Evolutionary conservation across 2,329 filamentous ascomycete species (phyloP).

Genomic region (Ophiognomonia clavigignenti-juglandacearum): DNA sequence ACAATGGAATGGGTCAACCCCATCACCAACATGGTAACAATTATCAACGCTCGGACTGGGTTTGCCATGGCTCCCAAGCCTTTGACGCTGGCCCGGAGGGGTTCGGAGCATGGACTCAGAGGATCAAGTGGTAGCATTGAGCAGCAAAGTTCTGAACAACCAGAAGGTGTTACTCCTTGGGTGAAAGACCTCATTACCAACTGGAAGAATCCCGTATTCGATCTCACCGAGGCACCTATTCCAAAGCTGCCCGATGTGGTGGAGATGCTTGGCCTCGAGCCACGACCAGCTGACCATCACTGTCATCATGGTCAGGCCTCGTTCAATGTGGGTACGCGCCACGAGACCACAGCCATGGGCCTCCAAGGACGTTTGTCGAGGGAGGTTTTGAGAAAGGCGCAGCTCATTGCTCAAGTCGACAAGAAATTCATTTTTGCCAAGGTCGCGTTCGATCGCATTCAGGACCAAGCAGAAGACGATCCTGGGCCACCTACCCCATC

Average conservation of each 20-base stretch:
- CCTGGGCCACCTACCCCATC: conserved; percentile 6
- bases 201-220: conserved; percentile 77
- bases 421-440: conserved; percentile 79
- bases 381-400: conserved; percentile 50
- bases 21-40: conserved; percentile 43
- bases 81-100: conserved; percentile 6
- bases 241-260: conserved; percentile 33
- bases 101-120: conserved; percentile 11
- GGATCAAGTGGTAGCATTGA: neutral
- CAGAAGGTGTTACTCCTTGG: conserved; percentile 39
- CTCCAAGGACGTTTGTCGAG: conserved; percentile 55
- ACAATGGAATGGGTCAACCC: conserved; percentile 58
- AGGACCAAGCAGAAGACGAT: conserved; percentile 13
- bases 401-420: conserved; percentile 79
- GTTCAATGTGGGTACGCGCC: conserved; percentile 1
- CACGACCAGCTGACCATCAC: conserved; percentile 8
- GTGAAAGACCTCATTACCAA: conserved; percentile 52
- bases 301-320: conserved; percentile 6
- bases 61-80: conserved; percentile 26
- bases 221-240: conserved; percentile 39
- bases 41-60: conserved; percentile 54
- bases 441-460: conserved; percentile 29
- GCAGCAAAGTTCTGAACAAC: conserved; percentile 19
- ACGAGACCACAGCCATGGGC: conserved; percentile 19
- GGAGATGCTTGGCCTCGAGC: conserved; percentile 22